Evolutionary conservation across 495 filamentous ascomycete species (phyloP).

Genomic region (Sordaria brevicollis): DNA sequence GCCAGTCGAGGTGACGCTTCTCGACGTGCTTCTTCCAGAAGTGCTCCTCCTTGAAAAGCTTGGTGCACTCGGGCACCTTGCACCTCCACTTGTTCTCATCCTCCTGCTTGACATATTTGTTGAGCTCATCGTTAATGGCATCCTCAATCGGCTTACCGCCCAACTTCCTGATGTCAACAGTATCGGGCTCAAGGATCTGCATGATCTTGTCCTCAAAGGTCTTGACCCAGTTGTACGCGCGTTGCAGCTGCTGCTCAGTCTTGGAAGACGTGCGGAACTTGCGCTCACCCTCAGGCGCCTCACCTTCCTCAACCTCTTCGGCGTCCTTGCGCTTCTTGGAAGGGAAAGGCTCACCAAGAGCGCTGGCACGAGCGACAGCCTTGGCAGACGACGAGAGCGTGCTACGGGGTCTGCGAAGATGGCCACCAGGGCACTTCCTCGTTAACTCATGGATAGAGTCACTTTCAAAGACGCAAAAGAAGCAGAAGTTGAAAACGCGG

Average conservation of each 20-base stretch:
- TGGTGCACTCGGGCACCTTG: slow-evolving; percentile 90
- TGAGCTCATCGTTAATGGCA: slow-evolving; percentile 73
- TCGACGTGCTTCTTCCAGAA: slow-evolving; percentile 99
- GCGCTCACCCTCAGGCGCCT: slow-evolving; percentile 51
- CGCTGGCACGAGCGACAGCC: slow-evolving; percentile 74
- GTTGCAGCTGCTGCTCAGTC: slow-evolving; percentile 78
- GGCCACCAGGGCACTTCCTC: slow-evolving; percentile 91
- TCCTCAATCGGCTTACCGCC: slow-evolving; percentile 83
- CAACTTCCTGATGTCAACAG: slow-evolving; percentile 74
- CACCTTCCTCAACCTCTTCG: slow-evolving; percentile 55
- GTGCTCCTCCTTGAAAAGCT: slow-evolving; percentile 90
- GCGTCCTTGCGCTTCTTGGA: slow-evolving; percentile 59
- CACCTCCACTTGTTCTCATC: slow-evolving; percentile 94
- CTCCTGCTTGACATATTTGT: slow-evolving; percentile 88
- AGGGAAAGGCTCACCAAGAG: slow-evolving; percentile 68
- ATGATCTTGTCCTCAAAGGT: slow-evolving; percentile 95
- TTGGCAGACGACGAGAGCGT: slow-evolving; percentile 75
- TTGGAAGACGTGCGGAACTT: slow-evolving; percentile 60
- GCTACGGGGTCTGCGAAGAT: slow-evolving; percentile 80
- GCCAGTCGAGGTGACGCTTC: slow-evolving; percentile 89
- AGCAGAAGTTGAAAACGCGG: slow-evolving; percentile 95
- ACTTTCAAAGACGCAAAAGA: slow-evolving; percentile 98
- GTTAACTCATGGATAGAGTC: slow-evolving; percentile 94
- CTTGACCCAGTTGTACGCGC: slow-evolving; percentile 98
- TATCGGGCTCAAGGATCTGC: slow-evolving; percentile 83